A percentile compares a stretch with the other conserved stretches of the same genome.
Conservation (phyloP, 192 early-diverging fungal genomes). For the Backusella parvicylindrica region DNA sequence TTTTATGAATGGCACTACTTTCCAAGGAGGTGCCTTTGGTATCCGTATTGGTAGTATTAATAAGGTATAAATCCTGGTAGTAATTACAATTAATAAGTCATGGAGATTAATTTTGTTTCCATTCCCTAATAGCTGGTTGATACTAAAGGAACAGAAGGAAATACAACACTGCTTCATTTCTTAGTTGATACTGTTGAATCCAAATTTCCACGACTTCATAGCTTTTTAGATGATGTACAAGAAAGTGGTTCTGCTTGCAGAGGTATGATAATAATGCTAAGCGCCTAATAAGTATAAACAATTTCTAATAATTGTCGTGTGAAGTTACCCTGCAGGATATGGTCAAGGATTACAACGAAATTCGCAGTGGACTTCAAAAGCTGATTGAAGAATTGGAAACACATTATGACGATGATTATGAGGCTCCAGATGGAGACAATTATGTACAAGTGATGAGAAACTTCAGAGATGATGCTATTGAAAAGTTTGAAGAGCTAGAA, state of each 20-base stretch:
- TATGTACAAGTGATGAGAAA: slow-evolving; percentile 61
- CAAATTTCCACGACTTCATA: slow-evolving; percentile 57
- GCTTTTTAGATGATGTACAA: slow-evolving; percentile 65
- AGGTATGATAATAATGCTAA: slow-evolving; percentile 33
- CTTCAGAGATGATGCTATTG: slow-evolving; percentile 61
- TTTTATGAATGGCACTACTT: slow-evolving; percentile 76
- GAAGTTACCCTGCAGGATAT: slow-evolving; percentile 55
- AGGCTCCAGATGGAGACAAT: slow-evolving; percentile 55
- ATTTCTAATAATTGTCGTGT: background rate
- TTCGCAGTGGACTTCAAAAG: slow-evolving; percentile 43
- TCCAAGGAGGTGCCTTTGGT: slow-evolving; percentile 86
- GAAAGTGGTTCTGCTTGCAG: slow-evolving; percentile 68
- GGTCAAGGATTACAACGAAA: slow-evolving; percentile 45
- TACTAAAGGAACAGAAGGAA: slow-evolving; percentile 71
- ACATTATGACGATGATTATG: slow-evolving; percentile 38
- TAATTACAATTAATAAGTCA: background rate
- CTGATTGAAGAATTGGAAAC: slow-evolving; percentile 43
- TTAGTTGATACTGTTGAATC: slow-evolving; percentile 65
- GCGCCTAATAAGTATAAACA: background rate
- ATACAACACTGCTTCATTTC: slow-evolving; percentile 77
- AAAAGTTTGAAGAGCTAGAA: slow-evolving; percentile 57
- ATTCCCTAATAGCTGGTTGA: slow-evolving; percentile 58
- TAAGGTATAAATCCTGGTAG: slow-evolving; percentile 41
- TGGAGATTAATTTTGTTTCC: background rate
- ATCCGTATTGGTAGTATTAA: slow-evolving; percentile 82